phyloP scores from a whole-genome alignment of 305 asterid species.

The Plantago lanceolata region DNA sequence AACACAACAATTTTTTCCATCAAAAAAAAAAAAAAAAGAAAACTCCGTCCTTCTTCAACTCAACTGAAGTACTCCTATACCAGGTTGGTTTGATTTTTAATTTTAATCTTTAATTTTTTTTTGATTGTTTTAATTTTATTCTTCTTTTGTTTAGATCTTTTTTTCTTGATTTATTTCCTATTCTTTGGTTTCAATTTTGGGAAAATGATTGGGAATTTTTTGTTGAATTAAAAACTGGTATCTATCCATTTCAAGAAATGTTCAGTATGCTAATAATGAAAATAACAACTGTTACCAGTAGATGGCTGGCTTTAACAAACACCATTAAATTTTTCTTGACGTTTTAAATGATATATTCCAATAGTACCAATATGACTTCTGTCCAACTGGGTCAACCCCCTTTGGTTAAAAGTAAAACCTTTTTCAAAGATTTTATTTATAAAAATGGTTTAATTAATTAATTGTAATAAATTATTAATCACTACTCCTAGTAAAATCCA shows the following conservation, averaged over 20 bases:
- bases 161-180: neutral
- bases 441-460: neutral
- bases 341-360: constrained; percentile 10
- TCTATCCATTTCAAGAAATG: constrained; percentile 6
- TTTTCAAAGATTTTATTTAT: constrained; percentile 9
- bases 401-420: neutral
- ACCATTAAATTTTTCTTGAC: constrained; percentile 4
- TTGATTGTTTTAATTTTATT: too few species aligned
- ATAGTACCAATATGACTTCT: neutral
- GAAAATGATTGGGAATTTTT: neutral
- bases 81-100: constrained; percentile 5
- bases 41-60: neutral
- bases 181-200: neutral
- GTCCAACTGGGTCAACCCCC: constrained; percentile 6
- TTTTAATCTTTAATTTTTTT: neutral
- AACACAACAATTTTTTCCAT: neutral
- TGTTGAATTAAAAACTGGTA: neutral
- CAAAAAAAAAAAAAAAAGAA: neutral
- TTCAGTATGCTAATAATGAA: constrained; percentile 7
- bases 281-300: constrained; percentile 5
- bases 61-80: too few species aligned
- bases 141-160: neutral
- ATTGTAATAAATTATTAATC: too few species aligned
- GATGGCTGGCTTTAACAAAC: constrained; percentile 12
- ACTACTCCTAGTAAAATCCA: neutral